phyloP scores from a whole-genome alignment of 2,329 filamentous ascomycete genomes.

The Aspergillus sp. region DNA sequence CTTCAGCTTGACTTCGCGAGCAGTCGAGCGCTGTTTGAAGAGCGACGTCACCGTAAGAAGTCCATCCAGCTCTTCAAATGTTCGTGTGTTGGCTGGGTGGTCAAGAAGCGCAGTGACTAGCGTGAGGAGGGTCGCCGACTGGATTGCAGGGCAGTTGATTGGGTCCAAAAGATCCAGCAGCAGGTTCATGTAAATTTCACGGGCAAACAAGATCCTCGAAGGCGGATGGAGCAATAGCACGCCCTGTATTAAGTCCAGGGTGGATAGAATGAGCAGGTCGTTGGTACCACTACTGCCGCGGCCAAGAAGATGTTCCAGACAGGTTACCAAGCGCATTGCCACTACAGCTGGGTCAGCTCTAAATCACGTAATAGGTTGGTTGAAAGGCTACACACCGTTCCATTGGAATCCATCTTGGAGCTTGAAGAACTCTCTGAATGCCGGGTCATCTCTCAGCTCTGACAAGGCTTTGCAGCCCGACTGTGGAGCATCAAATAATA shows the following conservation, averaged over 20 bases:
- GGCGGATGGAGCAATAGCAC: conserved; percentile 84
- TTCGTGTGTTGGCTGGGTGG: conserved; percentile 81
- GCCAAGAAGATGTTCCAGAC: conserved; percentile 80
- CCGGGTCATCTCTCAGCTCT: conserved; percentile 76
- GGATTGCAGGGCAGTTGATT: conserved; percentile 86
- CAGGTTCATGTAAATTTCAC: conserved; percentile 94
- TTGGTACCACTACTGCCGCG: conserved; percentile 79
- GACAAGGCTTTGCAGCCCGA: conserved; percentile 61
- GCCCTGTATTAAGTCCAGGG: conserved; percentile 86
- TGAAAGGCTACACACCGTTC: conserved; percentile 61
- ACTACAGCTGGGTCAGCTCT: conserved; percentile 50
- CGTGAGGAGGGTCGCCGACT: conserved; percentile 84
- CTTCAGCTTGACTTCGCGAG: conserved; percentile 87
- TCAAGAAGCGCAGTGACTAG: conserved; percentile 87
- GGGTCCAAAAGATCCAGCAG: conserved; percentile 93
- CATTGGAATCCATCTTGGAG: conserved; percentile 96
- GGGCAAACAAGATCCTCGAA: conserved; percentile 79
- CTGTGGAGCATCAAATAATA: conserved; percentile 40
- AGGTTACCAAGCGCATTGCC: conserved; percentile 77
- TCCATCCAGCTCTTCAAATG: conserved; percentile 89
- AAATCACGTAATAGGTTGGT: neutral
- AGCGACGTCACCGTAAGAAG: conserved; percentile 87
- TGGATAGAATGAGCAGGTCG: conserved; percentile 82
- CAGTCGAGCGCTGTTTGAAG: conserved; percentile 85
- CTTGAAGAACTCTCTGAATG: conserved; percentile 94